Base-by-base conservation (phyloP, 208 protist genomes). In the Acanthamoeba healyi region DNA sequence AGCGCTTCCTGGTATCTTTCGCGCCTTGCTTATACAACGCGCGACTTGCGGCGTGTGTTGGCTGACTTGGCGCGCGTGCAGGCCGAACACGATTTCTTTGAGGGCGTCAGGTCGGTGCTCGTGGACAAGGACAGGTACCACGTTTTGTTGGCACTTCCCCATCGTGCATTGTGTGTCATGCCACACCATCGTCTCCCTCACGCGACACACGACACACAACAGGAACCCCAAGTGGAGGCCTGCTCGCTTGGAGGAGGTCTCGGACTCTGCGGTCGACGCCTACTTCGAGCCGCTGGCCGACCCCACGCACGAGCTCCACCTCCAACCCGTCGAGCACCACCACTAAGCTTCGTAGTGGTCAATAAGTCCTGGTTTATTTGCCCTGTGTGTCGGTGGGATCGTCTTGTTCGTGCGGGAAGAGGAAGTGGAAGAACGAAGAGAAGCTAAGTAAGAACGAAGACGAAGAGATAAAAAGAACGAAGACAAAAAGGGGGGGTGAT, bases 31-130 rank as follows among this genome's bases (percentile, higher is more conserved):
- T 90, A 4, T 61, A 5, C 81, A 22, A 36, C 46, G 14, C 86
- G 1, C 61, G 12, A 72, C 17, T 38, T n/a, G 22, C 3, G 49
- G 12, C 49, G 49, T 61, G 10, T 61, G 22, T 61, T 15, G 2
- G 2, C 84, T 67, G n/a, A 49, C 34, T 6, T 10, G 17, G 7
- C 36, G 4, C 34, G 22, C 24, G 38, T 51, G 19, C 38, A 92
- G 87, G 36, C 15, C 14, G 38, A 46, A 2, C 86, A 81, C 29
- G 94, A 95, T 88, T 96, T 96, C 72, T 94, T 92, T 38, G 94
- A 95, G 70, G 96, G 96, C 49, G 95, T 97, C 3, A 51, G 96
- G 36, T 94, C 96, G 22, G 40, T 96, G 1, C 70, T 96, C 6
- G 95, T 96, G 15, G 94, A 97, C 54, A 96, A 96, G 90, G 88